Conservation (phyloP, 1,284 basidiomycete genomes). For the Prillingera fragicola region DNA sequence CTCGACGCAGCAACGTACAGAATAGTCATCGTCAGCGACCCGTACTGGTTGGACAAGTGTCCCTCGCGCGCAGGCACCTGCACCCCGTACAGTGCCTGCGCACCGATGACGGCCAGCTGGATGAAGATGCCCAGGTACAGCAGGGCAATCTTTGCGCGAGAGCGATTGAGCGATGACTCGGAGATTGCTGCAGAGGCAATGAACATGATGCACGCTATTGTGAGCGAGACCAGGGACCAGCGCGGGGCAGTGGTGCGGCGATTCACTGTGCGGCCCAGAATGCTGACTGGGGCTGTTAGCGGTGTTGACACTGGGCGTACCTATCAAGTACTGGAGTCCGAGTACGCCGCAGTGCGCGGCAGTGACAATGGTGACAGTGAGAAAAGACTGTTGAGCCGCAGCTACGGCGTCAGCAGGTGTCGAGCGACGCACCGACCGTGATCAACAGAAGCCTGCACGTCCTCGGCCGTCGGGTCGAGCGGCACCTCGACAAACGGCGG, state of each 20-base stretch:
- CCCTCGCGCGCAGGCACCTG: not conserved
- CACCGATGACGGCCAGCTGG: no score
- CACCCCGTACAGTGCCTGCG: slow-evolving; percentile 5
- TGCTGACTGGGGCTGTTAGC: not conserved
- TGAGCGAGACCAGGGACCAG: no score
- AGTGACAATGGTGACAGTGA: slow-evolving; percentile 23
- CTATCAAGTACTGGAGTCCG: slow-evolving; percentile 19
- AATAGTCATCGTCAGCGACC: slow-evolving; percentile 32
- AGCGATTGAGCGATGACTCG: no score
- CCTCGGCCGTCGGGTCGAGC: no score
- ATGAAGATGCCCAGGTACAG: slow-evolving; percentile 24
- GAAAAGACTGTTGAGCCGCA: slow-evolving; percentile 8
- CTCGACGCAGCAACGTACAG: slow-evolving; percentile 29
- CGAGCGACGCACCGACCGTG: not conserved
- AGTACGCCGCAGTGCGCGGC: slow-evolving; percentile 17
- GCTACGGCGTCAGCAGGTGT: no score
- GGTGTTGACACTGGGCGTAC: not conserved
- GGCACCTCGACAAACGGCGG: no score
- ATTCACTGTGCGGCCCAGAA: not conserved
- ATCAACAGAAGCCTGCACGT: no score
- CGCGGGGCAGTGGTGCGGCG: no score
- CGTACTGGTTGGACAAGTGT: slow-evolving; percentile 18
- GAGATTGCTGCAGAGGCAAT: slow-evolving; percentile 18
- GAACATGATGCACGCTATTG: slow-evolving; percentile 13
- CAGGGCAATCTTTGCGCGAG: slow-evolving; percentile 28